These are phyloP conservation scores for Cladophialophora carrionii DNA, from an alignment of 2,329 filamentous ascomycete species.

Conservation along the genomic window DNA sequence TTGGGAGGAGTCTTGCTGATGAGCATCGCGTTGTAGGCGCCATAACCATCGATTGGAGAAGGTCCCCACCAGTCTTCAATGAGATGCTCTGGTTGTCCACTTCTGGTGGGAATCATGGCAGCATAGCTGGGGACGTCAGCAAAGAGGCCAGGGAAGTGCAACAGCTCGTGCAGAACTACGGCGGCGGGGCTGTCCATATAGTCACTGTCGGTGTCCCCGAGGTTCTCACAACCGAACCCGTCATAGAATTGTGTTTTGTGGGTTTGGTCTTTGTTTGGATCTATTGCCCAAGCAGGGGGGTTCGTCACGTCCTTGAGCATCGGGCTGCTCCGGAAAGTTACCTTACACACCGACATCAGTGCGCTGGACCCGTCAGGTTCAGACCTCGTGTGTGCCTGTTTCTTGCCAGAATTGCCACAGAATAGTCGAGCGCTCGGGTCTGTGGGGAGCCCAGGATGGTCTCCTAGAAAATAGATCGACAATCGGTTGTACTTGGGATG, in stretches of 20 bases:
- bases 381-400: not conserved
- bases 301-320: constrained; percentile 13
- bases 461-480: constrained; percentile 10
- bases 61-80: constrained; percentile 9
- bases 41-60: constrained; percentile 12
- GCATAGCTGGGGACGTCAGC: constrained; percentile 5
- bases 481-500: constrained; percentile 3
- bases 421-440: not conserved
- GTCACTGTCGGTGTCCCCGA: constrained; percentile 2
- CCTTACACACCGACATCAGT: constrained; percentile 10
- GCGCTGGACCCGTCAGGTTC: not conserved
- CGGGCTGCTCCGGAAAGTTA: not conserved
- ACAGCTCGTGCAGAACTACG: constrained; percentile 9
- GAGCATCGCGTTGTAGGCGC: not conserved
- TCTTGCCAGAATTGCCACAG: not conserved
- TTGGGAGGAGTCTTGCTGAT: not conserved
- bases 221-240: constrained; percentile 14
- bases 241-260: constrained; percentile 7
- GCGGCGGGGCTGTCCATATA: constrained; percentile 2
- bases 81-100: not conserved
- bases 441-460: constrained; percentile 4
- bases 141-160: constrained; percentile 16
- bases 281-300: constrained; percentile 7
- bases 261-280: constrained; percentile 10
- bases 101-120: not conserved